Base-by-base conservation (phyloP, 2,329 filamentous ascomycete species). In the Fusarium nodosum region DNA sequence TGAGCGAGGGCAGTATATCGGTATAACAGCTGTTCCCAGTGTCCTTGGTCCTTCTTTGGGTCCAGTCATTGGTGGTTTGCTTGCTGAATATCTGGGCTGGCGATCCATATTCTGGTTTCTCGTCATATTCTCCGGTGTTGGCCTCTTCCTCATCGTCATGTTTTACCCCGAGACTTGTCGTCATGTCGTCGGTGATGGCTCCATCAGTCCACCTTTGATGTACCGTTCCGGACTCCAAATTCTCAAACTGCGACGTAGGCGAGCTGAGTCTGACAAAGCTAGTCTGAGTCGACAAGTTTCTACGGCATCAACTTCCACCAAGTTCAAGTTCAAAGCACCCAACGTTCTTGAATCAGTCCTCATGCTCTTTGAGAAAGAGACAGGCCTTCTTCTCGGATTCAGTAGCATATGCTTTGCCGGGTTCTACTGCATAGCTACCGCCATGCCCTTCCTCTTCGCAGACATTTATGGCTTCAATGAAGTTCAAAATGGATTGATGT, bases 91-190 rank as follows among this genome's bases (percentile, higher is more conserved):
- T 50, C 78, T 88, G 1, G 86, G 86, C 1, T 91, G 88, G 88
- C 79, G 84, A 33, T 80, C 82, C 33, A 86, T 90, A 30, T 91
- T 91, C 71, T 90, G 88, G 87, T 88, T 89, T 56, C 76, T 90
- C 15, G 78, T 82, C 13, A 88, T 90, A 11, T 68, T 81, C 1
- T 69, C 76, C 0, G 77, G 75, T 0, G 79, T 82, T 1, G 78
- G 83, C 26, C 69, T 86, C 5, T 53, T 84, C 0, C 65, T 84
- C 0, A 73, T 87, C 9, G 42, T 82, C 2, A 30, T 84, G 0
- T 83, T 89, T 41, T 79, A 90, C 24, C 89, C 88, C 0, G 84
- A 87, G 62, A 87, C 85, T 0, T 83, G 83, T 60, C 77, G 81
- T 5, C 71, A 72, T 15, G 79, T 82, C 16, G 87, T 89, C 0